Percentiles rank a stretch among this genome's conserved stretches.
phyloP scores from a whole-genome alignment of 805 yeast genomes.

The Pichia eremophila region DNA sequence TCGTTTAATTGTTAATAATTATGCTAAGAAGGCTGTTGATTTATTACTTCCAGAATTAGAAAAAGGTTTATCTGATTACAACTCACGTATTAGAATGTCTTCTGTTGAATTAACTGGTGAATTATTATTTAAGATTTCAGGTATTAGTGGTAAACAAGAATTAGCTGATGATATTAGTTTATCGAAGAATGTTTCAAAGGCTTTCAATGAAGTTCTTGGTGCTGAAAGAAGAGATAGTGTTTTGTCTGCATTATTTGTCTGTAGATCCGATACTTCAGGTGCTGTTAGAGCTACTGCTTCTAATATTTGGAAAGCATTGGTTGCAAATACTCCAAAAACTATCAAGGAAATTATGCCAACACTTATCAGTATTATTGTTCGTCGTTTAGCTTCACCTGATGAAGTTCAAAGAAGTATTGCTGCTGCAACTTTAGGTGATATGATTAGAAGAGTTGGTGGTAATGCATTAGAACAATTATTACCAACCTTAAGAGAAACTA shows the following conservation, averaged over 20 bases:
- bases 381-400: constrained; percentile 75
- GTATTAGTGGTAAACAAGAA: constrained; percentile 72
- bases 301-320: constrained; percentile 95
- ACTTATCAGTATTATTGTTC: constrained; percentile 69
- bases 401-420: constrained; percentile 76
- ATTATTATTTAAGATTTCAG: constrained; percentile 85
- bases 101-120: constrained; percentile 96
- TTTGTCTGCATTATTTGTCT: constrained; percentile 76
- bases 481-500: constrained; percentile 70
- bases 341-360: constrained; percentile 86
- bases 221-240: constrained; percentile 80
- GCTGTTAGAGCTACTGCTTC: constrained; percentile 82
- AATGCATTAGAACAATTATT: constrained; percentile 74
- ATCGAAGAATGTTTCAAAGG: constrained; percentile 45
- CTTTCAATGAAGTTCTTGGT: constrained; percentile 74
- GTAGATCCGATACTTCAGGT: constrained; percentile 87
- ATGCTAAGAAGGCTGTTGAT: constrained; percentile 88
- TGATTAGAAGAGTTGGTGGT: constrained; percentile 89
- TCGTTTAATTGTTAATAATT: constrained; percentile 80
- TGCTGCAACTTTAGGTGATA: constrained; percentile 88
- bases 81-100: constrained; percentile 80
- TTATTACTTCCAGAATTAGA: constrained; percentile 89
- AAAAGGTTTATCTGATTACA: constrained; percentile 72
- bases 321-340: constrained; percentile 90
- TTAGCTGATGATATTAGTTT: constrained; percentile 44